phyloP scores from a whole-genome alignment of 768 basidiomycete species.

The Rhodotorula kratochvilovae region DNA sequence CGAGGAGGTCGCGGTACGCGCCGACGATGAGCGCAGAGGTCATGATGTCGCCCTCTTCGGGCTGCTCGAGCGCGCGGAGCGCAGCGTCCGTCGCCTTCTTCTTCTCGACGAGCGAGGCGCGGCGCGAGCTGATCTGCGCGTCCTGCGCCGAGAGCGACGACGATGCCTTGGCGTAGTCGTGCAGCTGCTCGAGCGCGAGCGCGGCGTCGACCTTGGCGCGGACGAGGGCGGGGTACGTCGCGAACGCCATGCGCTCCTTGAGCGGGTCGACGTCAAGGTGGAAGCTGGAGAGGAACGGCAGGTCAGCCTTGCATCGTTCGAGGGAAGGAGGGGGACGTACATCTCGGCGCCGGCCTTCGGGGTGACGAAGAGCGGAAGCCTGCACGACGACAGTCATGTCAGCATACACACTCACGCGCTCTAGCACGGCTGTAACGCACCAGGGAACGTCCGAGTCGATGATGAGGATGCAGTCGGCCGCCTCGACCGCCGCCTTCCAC shows the following conservation, averaged over 20 bases:
- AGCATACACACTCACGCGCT: too few species aligned
- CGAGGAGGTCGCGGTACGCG: conserved; percentile 22
- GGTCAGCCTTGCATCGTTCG: neutral
- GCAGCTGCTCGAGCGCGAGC: conserved; percentile 55
- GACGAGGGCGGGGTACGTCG: conserved; percentile 54
- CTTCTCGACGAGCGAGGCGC: neutral
- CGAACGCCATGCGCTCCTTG: conserved; percentile 48
- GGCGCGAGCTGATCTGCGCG: conserved; percentile 1
- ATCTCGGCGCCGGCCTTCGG: conserved; percentile 45
- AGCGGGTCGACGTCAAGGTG: conserved; percentile 64
- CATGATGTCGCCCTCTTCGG: conserved; percentile 37
- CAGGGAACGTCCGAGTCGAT: conserved; percentile 66
- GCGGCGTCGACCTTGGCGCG: conserved; percentile 59
- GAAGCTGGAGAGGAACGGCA: conserved; percentile 52
- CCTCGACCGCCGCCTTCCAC: conserved; percentile 52
- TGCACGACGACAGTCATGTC: neutral
- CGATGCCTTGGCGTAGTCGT: conserved; percentile 41
- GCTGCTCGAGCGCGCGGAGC: conserved; percentile 12
- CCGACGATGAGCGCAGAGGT: conserved; percentile 56
- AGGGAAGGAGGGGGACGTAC: neutral
- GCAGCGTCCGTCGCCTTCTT: neutral
- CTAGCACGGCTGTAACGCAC: neutral
- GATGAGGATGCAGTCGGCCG: conserved; percentile 62
- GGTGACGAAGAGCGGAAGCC: conserved; percentile 47
- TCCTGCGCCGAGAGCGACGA: neutral